phyloP scores from a whole-genome alignment of 176 grass and related monocot species.

The Juncus inflexus region DNA sequence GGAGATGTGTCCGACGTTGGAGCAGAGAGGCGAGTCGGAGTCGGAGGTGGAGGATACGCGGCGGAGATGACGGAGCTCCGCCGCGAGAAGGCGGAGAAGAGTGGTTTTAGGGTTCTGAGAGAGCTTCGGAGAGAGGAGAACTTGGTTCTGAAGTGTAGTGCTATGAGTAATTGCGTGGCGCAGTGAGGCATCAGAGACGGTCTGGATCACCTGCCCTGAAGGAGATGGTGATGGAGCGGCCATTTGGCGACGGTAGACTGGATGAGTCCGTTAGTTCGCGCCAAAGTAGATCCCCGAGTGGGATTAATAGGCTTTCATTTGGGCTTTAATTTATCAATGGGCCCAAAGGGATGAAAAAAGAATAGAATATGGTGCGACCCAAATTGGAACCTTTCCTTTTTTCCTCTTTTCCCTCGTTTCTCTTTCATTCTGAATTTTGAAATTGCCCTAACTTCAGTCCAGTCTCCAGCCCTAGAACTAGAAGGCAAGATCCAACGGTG shows the following conservation, averaged over 20 bases:
- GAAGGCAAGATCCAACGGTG: not conserved
- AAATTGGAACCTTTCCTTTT: not conserved
- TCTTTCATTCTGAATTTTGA: conserved; percentile 4
- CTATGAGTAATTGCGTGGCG: conserved; percentile 32
- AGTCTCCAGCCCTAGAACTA: conserved; percentile 19
- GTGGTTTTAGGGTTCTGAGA: conserved; percentile 22
- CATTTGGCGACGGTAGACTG: conserved; percentile 25
- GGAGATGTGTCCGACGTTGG: conserved; percentile 72
- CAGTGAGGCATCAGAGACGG: conserved; percentile 10
- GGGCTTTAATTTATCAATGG: no score
- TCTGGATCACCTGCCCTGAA: not conserved
- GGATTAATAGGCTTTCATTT: no score
- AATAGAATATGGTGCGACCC: no score
- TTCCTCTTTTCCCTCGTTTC: not conserved
- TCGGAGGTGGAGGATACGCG: conserved; percentile 11
- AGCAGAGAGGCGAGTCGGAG: conserved; percentile 41
- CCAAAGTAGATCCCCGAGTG: no score
- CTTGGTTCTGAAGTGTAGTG: conserved; percentile 40
- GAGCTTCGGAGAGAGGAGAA: conserved; percentile 34
- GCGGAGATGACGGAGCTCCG: conserved; percentile 61
- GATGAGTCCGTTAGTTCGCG: not conserved
- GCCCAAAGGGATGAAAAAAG: no score
- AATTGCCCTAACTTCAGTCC: not conserved
- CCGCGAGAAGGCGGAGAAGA: conserved; percentile 51
- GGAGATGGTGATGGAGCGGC: conserved; percentile 17